Conservation (phyloP, 306 rosid species). For the Prunus armeniaca region DNA sequence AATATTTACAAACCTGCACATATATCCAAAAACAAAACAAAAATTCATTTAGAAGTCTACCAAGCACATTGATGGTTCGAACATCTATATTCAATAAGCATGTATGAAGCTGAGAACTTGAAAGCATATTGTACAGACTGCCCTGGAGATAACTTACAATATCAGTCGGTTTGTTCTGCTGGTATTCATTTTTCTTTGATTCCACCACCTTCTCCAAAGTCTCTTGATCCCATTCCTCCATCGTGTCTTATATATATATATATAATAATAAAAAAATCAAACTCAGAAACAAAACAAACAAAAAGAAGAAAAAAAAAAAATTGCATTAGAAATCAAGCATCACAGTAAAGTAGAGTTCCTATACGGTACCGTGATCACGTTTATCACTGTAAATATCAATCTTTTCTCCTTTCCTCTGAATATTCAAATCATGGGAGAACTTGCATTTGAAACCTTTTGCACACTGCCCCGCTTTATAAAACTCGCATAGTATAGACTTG, state of each 20-base stretch:
- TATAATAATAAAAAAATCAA: not conserved
- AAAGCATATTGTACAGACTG: not conserved
- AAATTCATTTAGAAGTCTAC: not conserved
- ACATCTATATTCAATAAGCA: not conserved
- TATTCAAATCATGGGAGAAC: slow-evolving; percentile 82
- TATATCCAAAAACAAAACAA: not conserved
- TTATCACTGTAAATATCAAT: slow-evolving; percentile 80
- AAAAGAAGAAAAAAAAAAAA: not conserved
- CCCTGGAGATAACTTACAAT: slow-evolving; percentile 50
- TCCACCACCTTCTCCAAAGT: slow-evolving; percentile 90
- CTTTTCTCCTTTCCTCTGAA: slow-evolving; percentile 89
- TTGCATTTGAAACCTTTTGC: slow-evolving; percentile 91
- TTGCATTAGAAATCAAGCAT: not conserved
- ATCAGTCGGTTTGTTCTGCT: slow-evolving; percentile 89
- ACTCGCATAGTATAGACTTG: slow-evolving; percentile 78
- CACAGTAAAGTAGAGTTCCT: not conserved
- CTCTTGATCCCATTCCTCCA: slow-evolving; percentile 99
- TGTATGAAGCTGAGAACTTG: not conserved
- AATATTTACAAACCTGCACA: slow-evolving; percentile 40
- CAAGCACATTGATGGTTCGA: not conserved
- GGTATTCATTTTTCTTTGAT: slow-evolving; percentile 68
- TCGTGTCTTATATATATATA: slow-evolving; percentile 42
- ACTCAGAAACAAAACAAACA: slow-evolving; percentile 10
- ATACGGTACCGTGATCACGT: slow-evolving; percentile 60
- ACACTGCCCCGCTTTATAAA: slow-evolving; percentile 74